These are phyloP conservation scores for Dactylis glomerata DNA, from an alignment of 176 grass and related monocot species.

Conservation along the genomic window DNA sequence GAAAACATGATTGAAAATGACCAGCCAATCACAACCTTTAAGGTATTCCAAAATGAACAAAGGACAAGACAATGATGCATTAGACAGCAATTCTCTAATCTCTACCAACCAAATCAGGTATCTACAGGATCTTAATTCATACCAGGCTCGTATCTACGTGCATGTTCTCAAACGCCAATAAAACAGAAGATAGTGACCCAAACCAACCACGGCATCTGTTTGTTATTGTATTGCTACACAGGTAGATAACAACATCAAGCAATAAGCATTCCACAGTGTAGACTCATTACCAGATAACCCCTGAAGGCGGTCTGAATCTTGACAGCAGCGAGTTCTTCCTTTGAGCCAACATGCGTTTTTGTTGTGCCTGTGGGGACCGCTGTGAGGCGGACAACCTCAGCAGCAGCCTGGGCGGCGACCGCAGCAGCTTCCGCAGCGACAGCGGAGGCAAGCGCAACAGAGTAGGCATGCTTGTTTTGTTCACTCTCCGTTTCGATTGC, in stretches of 20 bases:
- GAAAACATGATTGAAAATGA: slow-evolving; percentile 26
- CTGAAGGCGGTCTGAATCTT: slow-evolving; percentile 91
- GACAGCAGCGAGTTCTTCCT: slow-evolving; percentile 68
- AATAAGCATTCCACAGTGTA: background rate
- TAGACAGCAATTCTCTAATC: slow-evolving; percentile 31
- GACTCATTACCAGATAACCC: slow-evolving; percentile 69
- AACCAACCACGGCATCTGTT: background rate
- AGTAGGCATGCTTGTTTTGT: slow-evolving; percentile 73
- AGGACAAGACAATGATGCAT: slow-evolving; percentile 22
- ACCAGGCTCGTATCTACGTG: background rate
- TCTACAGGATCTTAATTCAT: slow-evolving; percentile 8
- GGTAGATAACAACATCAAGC: background rate
- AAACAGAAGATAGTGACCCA: background rate
- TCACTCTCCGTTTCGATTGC: slow-evolving; percentile 49
- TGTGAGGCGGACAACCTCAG: slow-evolving; percentile 82
- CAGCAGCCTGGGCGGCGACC: slow-evolving; percentile 79
- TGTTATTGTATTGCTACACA: background rate
- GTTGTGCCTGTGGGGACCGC: slow-evolving; percentile 32
- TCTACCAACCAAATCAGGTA: slow-evolving; percentile 44
- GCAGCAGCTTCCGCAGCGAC: slow-evolving; percentile 83
- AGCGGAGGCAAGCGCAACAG: slow-evolving; percentile 75
- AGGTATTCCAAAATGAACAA: slow-evolving; percentile 22
- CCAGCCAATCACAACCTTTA: slow-evolving; percentile 19
- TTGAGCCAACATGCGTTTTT: slow-evolving; percentile 36
- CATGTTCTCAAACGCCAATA: background rate